Evolutionary conservation across 371 early-diverging fungal species (phyloP).

Genomic region (Mortierella sp.): DNA sequence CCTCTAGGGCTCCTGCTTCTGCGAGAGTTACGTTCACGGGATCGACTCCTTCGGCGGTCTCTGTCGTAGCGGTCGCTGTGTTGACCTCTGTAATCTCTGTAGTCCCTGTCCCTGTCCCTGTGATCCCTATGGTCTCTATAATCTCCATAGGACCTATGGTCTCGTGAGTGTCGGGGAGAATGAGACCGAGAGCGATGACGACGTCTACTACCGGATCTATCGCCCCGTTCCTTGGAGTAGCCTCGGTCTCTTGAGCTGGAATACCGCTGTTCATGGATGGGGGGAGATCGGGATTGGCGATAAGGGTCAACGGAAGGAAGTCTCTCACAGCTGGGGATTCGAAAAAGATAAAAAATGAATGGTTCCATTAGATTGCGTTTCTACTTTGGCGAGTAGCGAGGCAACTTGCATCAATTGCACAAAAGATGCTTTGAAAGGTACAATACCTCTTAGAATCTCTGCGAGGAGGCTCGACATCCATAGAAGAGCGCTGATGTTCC

Average conservation of each 20-base stretch:
- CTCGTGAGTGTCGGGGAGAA: slow-evolving; percentile 64
- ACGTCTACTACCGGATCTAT: slow-evolving; percentile 46
- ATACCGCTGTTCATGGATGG: slow-evolving; percentile 26
- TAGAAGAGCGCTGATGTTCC: slow-evolving; percentile 35
- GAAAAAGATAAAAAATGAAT: not conserved
- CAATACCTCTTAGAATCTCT: slow-evolving; percentile 42
- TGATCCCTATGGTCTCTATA: slow-evolving; percentile 60
- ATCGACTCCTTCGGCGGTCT: slow-evolving; percentile 48
- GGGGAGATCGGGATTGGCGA: slow-evolving; percentile 61
- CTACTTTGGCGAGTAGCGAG: not conserved
- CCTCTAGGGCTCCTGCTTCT: slow-evolving; percentile 51
- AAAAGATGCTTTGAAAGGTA: not conserved
- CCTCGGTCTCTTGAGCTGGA: slow-evolving; percentile 41
- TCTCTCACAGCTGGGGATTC: slow-evolving; percentile 28
- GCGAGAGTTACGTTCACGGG: slow-evolving; percentile 41
- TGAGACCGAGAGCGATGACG: slow-evolving; percentile 60
- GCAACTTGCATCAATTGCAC: not conserved
- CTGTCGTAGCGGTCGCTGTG: slow-evolving; percentile 55
- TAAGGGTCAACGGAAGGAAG: slow-evolving; percentile 54
- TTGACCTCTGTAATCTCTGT: slow-evolving; percentile 55
- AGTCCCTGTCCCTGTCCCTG: slow-evolving; percentile 58
- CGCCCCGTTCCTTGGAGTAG: slow-evolving; percentile 38
- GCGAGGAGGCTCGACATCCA: slow-evolving; percentile 37
- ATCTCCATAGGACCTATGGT: slow-evolving; percentile 64
- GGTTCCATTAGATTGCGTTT: slow-evolving; percentile 27